Conservation (phyloP, 2,329 filamentous ascomycete genomes). For the Sphaerulina vaccinii region DNA sequence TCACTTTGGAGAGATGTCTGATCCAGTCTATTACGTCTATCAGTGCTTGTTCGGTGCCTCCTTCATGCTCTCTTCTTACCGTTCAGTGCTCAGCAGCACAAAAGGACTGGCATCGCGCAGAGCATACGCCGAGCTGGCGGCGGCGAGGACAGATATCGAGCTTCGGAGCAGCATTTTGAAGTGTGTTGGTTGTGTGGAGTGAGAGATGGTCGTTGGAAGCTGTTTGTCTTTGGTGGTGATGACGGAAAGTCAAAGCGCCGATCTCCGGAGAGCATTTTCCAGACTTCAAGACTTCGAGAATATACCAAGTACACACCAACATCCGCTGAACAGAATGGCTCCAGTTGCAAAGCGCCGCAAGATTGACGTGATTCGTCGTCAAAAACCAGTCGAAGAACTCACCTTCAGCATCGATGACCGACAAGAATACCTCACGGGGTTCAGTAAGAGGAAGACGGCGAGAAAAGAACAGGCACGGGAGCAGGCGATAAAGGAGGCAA, state of each 20-base stretch:
- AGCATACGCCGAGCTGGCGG: constrained; percentile 54
- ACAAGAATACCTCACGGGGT: constrained; percentile 87
- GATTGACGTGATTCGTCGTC: constrained; percentile 5
- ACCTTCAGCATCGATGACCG: constrained; percentile 78
- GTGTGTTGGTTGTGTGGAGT: constrained; percentile 1
- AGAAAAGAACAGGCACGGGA: constrained; percentile 83
- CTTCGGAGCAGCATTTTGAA: constrained; percentile 22
- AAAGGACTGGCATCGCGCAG: constrained; percentile 65
- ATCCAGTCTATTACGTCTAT: constrained; percentile 3
- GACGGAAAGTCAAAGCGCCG: not conserved
- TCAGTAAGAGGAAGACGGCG: constrained; percentile 91
- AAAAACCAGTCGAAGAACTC: constrained; percentile 57
- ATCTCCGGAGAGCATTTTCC: constrained; percentile 13
- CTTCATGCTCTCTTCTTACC: constrained; percentile 52
- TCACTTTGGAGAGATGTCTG: constrained; percentile 15
- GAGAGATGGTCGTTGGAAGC: not conserved
- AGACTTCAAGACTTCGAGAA: constrained; percentile 5
- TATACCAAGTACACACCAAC: constrained; percentile 4
- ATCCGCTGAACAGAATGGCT: constrained; percentile 5
- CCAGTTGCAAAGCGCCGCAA: constrained; percentile 17
- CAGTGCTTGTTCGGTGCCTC: not conserved
- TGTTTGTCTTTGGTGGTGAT: not conserved
- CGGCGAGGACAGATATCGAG: constrained; percentile 27
- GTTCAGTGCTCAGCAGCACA: constrained; percentile 78
- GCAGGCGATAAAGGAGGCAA: constrained; percentile 71